These are phyloP conservation scores for Pseudopithomyces maydicus DNA, from an alignment of 2,329 filamentous ascomycete genomes.

Conservation along the genomic window DNA sequence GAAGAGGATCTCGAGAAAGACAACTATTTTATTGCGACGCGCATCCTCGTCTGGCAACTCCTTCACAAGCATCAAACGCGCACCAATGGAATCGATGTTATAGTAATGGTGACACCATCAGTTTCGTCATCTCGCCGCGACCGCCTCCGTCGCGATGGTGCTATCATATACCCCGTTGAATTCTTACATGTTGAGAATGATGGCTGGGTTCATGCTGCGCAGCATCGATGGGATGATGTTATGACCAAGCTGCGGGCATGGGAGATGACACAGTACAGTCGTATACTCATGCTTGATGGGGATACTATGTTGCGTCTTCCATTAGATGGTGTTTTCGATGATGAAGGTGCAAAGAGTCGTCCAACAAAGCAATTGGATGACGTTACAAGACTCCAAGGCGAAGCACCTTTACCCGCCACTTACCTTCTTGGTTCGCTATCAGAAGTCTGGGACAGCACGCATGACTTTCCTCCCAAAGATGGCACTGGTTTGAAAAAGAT, in stretches of 20 bases:
- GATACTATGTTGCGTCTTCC: constrained; percentile 36
- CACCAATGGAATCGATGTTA: constrained; percentile 27
- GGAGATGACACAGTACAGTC: constrained; percentile 13
- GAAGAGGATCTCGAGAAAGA: constrained; percentile 30
- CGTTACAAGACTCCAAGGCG: constrained; percentile 21
- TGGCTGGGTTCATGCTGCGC: constrained; percentile 19
- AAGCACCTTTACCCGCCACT: constrained; percentile 29
- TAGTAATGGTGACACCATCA: constrained; percentile 33
- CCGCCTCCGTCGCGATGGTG: constrained; percentile 30
- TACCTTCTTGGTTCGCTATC: constrained; percentile 43
- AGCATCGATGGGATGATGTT: constrained; percentile 34
- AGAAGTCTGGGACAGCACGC: constrained; percentile 35
- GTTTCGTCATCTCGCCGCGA: constrained; percentile 24
- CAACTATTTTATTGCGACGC: constrained; percentile 32
- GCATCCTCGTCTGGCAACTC: constrained; percentile 39
- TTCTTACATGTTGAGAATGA: constrained; percentile 23
- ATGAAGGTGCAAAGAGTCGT: constrained; percentile 27
- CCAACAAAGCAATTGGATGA: constrained; percentile 16
- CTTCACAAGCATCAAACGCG: constrained; percentile 29
- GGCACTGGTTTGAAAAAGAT: constrained; percentile 33
- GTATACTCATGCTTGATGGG: constrained; percentile 35
- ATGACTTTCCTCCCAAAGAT: constrained; percentile 41
- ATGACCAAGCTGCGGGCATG: constrained; percentile 13
- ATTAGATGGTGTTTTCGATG: constrained; percentile 41
- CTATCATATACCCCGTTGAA: constrained; percentile 30